These are phyloP conservation scores for Euryodendron excelsum DNA, from an alignment of 148 eudicot species.

Conservation along the genomic window DNA sequence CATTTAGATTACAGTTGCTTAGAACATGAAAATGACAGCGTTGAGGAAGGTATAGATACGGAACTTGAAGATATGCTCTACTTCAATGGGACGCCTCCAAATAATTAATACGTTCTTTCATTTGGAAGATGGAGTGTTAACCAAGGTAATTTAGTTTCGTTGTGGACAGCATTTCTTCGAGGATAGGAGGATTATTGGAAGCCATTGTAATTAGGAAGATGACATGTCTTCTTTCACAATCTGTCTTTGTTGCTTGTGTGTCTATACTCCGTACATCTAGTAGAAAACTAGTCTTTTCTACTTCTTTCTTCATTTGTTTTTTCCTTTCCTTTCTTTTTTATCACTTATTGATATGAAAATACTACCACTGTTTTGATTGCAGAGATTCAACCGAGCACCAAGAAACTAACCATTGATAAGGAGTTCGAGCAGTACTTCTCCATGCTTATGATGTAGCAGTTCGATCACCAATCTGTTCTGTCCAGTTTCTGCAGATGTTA, in stretches of 20 bases:
- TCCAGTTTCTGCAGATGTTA: neutral
- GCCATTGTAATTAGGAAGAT: no score
- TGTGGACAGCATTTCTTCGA: neutral
- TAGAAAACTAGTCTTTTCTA: neutral
- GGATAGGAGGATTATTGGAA: neutral
- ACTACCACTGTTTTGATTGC: slow-evolving; percentile 22
- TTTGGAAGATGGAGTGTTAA: slow-evolving; percentile 41
- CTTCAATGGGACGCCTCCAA: slow-evolving; percentile 16
- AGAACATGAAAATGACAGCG: slow-evolving; percentile 13
- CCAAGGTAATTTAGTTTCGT: slow-evolving; percentile 24
- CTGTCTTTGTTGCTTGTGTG: no score
- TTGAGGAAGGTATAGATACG: slow-evolving; percentile 16
- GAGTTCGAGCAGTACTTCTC: slow-evolving; percentile 53
- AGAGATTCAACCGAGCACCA: slow-evolving; percentile 24
- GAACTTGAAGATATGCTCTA: slow-evolving; percentile 19
- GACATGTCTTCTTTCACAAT: neutral
- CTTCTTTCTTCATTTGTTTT: neutral
- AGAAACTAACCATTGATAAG: slow-evolving; percentile 44
- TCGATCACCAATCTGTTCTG: no score
- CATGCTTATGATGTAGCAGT: slow-evolving; percentile 34
- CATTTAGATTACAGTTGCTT: slow-evolving; percentile 8
- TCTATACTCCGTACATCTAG: no score
- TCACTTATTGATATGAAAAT: neutral
- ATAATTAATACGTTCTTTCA: slow-evolving; percentile 30
- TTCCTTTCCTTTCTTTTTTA: neutral